Evolutionary conservation across 805 yeast species (phyloP).

Genomic region (Starmerella apis): DNA sequence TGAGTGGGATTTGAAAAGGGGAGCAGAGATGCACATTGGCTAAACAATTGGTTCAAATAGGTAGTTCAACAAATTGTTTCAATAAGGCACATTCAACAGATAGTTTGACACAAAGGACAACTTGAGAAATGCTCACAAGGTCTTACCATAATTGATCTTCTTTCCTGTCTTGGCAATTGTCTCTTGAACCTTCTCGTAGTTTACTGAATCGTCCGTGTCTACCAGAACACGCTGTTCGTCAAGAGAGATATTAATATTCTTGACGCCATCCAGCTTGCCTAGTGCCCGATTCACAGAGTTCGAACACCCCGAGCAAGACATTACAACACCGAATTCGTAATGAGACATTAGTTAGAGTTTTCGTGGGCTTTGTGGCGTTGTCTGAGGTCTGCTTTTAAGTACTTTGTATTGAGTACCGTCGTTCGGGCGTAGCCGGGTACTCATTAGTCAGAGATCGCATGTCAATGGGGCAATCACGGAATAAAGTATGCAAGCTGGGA

Average conservation of each 20-base stretch:
- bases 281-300: slow-evolving; percentile 74
- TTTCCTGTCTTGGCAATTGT: slow-evolving; percentile 88
- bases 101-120: background rate
- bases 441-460: background rate
- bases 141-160: slow-evolving; percentile 57
- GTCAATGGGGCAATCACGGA: background rate
- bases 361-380: background rate
- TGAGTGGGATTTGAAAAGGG: no score
- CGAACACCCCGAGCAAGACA: slow-evolving; percentile 51
- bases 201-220: slow-evolving; percentile 42
- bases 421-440: background rate
- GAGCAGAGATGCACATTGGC: background rate
- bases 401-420: background rate
- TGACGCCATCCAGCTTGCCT: slow-evolving; percentile 60
- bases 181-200: slow-evolving; percentile 67
- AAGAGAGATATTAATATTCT: slow-evolving; percentile 60
- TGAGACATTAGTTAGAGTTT: background rate
- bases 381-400: background rate
- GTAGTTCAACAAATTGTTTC: background rate
- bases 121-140: slow-evolving; percentile 20
- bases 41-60: background rate
- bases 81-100: background rate
- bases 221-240: slow-evolving; percentile 78
- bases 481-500: background rate
- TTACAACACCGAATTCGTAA: slow-evolving; percentile 28